Percentiles rank a stretch among this genome's conserved stretches.
Evolutionary conservation across 1,284 basidiomycete genomes (phyloP).

Genomic region (Ustilago cynodontis): DNA sequence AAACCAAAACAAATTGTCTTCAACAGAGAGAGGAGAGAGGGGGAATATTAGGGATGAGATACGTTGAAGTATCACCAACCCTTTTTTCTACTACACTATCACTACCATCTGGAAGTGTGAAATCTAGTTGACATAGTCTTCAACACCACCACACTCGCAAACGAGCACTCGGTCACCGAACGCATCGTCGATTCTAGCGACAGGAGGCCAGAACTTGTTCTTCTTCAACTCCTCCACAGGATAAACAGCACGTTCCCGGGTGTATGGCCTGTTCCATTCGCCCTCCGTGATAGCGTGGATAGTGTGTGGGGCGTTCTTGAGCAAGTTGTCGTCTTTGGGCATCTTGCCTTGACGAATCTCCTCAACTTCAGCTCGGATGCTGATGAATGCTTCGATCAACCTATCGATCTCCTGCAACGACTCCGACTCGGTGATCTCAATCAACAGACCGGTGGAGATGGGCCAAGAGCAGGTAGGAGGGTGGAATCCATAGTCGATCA

Average conservation of each 20-base stretch:
- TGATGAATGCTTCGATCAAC: constrained; percentile 96
- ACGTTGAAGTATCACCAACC: constrained; percentile 13
- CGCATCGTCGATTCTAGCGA: constrained; percentile 63
- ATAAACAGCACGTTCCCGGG: constrained; percentile 61
- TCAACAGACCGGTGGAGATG: constrained; percentile 66
- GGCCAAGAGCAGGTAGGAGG: constrained; percentile 69
- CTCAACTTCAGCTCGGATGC: constrained; percentile 90
- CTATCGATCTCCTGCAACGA: constrained; percentile 72
- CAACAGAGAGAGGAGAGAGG: background rate
- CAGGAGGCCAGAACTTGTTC: constrained; percentile 68
- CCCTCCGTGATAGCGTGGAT: constrained; percentile 80
- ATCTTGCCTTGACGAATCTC: constrained; percentile 87
- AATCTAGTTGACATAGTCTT: constrained; percentile 45
- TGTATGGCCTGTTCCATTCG: constrained; percentile 79
- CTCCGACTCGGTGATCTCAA: constrained; percentile 69
- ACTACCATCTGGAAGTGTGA: background rate
- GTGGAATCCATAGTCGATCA: constrained; percentile 75
- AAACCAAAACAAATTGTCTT: background rate
- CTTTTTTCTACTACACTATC: background rate
- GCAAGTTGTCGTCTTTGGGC: constrained; percentile 75
- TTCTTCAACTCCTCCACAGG: constrained; percentile 54
- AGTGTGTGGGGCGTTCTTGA: constrained; percentile 95
- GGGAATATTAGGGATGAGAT: background rate
- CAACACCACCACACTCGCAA: constrained; percentile 62
- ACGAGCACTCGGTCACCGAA: constrained; percentile 60